A percentile compares a stretch with the other conserved stretches of the same genome.
Conservation (phyloP, 2,329 filamentous ascomycete species). For the Aspergillus unguis region DNA sequence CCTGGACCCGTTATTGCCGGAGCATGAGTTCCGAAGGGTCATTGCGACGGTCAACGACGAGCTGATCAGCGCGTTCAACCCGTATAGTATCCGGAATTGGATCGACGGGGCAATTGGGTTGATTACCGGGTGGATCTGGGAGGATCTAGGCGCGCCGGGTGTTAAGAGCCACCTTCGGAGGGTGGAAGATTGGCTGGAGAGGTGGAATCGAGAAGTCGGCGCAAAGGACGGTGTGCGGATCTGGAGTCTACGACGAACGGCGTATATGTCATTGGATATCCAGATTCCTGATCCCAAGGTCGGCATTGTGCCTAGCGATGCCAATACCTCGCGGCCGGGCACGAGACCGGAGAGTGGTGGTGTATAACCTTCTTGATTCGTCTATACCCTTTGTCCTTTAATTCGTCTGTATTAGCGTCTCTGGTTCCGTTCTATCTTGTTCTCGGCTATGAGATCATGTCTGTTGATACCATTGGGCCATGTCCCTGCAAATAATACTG, state of each 20-base stretch:
- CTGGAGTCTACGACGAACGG: slow-evolving; percentile 74
- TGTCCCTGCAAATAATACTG: too few species aligned
- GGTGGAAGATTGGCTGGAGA: slow-evolving; percentile 77
- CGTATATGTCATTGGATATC: slow-evolving; percentile 68
- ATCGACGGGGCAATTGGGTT: slow-evolving; percentile 76
- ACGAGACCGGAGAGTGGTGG: slow-evolving; percentile 36
- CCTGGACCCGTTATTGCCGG: slow-evolving; percentile 77
- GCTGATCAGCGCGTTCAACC: slow-evolving; percentile 73
- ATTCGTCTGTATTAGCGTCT: slow-evolving; percentile 3
- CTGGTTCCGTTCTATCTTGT: slow-evolving; percentile 5
- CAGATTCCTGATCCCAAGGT: slow-evolving; percentile 52
- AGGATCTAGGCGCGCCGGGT: slow-evolving; percentile 75
- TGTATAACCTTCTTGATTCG: slow-evolving; percentile 10
- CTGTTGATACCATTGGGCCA: slow-evolving; percentile 17
- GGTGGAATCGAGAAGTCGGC: slow-evolving; percentile 73
- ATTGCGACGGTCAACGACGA: slow-evolving; percentile 79
- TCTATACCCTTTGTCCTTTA: slow-evolving; percentile 22
- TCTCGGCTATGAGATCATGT: slow-evolving; percentile 17
- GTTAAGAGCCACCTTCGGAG: slow-evolving; percentile 68
- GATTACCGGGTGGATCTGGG: slow-evolving; percentile 90
- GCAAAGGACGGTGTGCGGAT: slow-evolving; percentile 65
- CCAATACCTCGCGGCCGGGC: slow-evolving; percentile 29
- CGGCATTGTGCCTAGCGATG: slow-evolving; percentile 41
- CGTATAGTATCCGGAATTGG: slow-evolving; percentile 72
- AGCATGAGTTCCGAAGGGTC: slow-evolving; percentile 79